Evolutionary conservation across 163 green algal species (phyloP), one percentile per base, ranked within the genome.

Genomic region (Trebouxia gelatinosa): DNA sequence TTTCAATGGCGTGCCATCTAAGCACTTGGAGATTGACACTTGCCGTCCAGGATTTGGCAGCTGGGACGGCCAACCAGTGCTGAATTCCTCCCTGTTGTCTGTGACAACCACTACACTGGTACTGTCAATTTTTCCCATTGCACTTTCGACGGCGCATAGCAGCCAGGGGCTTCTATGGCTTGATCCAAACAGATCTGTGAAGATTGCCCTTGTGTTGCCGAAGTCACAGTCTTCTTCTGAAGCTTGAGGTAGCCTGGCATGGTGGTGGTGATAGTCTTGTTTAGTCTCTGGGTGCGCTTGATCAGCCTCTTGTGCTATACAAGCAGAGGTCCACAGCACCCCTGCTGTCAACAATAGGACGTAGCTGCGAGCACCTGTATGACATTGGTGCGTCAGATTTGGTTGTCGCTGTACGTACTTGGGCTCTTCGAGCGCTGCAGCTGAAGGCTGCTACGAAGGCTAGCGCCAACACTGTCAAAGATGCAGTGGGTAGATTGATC

Each of bases 181-280:
- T 35, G 35, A 54, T 31, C 64, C 64, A 54, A 72, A 72, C 5
- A 72, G n/a, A 23, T 72, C 64, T 35, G 64, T 72, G 19, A 72
- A 72, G 11, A 72, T 23, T 9, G 50, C 64, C 23, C 37, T 51
- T 21, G 35, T 34, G 19, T 72, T n/a, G n/a, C n/a, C 64, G 50
- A 72, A 54, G 13, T 29, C 23, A 23, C 64, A 72, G 64, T 72
- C 64, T 51, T 72, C 35, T 11, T 72, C 35, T 72, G 64, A 5
- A 43, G 0, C 21, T 32, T 72, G 64, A 31, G 64, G 19, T 23
- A 54, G 64, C 32, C 64, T 72, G 35, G 37, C 32, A 16, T 72
- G 64, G 64, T 37, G 50, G 64, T 72, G 64, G n/a, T n/a, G n/a
- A n/a, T n/a, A n/a, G n/a, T n/a, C n/a, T n/a, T n/a, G n/a, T n/a